Evolutionary conservation across 495 filamentous ascomycete genomes (phyloP).

Genomic region (Hyaloscypha bicolor): DNA sequence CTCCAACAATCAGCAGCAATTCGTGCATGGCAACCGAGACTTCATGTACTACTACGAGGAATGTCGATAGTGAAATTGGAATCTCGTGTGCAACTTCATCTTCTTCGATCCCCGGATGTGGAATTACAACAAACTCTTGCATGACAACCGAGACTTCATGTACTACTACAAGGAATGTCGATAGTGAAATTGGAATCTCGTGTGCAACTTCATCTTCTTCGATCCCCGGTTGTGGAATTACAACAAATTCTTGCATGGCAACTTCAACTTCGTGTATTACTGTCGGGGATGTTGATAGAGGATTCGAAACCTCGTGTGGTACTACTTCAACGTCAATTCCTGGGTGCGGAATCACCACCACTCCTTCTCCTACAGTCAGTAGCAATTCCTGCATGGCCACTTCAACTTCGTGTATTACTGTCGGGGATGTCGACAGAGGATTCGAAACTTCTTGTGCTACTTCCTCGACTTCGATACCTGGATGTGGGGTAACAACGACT

Average conservation of each 20-base stretch:
- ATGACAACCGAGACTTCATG: not conserved
- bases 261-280: too few species aligned
- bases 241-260: too few species aligned
- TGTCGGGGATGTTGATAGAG: too few species aligned
- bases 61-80: not conserved
- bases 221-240: too few species aligned
- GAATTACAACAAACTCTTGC: too few species aligned
- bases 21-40: slow-evolving; percentile 9
- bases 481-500: too few species aligned
- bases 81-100: not conserved
- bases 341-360: slow-evolving; percentile 5
- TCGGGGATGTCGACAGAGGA: too few species aligned
- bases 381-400: too few species aligned
- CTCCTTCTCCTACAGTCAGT: not conserved
- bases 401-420: too few species aligned
- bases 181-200: not conserved
- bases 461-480: too few species aligned
- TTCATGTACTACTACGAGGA: not conserved
- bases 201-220: slow-evolving; percentile 4
- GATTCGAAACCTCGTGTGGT: too few species aligned
- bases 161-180: not conserved
- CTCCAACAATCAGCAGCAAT: not conserved
- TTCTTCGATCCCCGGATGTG: not conserved
- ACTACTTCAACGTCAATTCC: not conserved
- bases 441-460: too few species aligned